Percentiles rank a stretch among this genome's conserved stretches.
Evolutionary conservation across 2,329 filamentous ascomycete genomes (phyloP).

Genomic region (Chaetoscypha palmicola): DNA sequence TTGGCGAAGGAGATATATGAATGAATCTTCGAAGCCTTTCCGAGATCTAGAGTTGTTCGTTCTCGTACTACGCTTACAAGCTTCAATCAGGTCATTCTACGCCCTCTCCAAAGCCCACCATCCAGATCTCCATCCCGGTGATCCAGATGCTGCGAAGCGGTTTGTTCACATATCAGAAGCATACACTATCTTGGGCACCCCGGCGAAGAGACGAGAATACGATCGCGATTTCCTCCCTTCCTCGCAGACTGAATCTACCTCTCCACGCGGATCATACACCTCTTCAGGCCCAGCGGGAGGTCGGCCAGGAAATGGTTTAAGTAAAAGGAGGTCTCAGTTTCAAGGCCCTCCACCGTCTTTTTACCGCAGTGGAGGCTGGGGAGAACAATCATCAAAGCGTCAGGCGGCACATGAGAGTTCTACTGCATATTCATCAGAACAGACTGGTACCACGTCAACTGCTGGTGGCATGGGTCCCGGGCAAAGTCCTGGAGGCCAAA

Average conservation of each 20-base stretch:
- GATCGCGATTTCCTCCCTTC: constrained; percentile 58
- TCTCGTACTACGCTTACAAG: background rate
- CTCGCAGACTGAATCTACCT: constrained; percentile 17
- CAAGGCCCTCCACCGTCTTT: constrained; percentile 84
- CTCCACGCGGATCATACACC: constrained; percentile 44
- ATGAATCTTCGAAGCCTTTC: too few relatives aligned
- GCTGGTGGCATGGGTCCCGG: constrained; percentile 54
- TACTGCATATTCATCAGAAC: background rate
- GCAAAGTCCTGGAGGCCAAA: constrained; percentile 40
- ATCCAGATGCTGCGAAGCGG: constrained; percentile 63
- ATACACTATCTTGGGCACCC: constrained; percentile 67
- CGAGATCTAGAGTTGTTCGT: too few relatives aligned
- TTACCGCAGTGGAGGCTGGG: constrained; percentile 76
- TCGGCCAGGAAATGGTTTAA: constrained; percentile 74
- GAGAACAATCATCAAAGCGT: constrained; percentile 53
- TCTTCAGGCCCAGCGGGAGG: constrained; percentile 60
- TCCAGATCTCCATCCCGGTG: constrained; percentile 78
- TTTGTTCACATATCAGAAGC: constrained; percentile 83
- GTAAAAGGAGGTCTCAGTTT: constrained; percentile 67
- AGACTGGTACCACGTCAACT: constrained; percentile 21
- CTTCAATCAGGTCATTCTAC: constrained; percentile 64
- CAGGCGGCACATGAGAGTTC: constrained; percentile 39
- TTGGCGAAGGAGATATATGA: too few relatives aligned
- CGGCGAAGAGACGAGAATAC: constrained; percentile 70
- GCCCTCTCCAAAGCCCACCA: constrained; percentile 84